A percentile compares a stretch with the other conserved stretches of the same genome.
Evolutionary conservation across 345 rosid genomes (phyloP).

Genomic region (Dovyalis caffra): DNA sequence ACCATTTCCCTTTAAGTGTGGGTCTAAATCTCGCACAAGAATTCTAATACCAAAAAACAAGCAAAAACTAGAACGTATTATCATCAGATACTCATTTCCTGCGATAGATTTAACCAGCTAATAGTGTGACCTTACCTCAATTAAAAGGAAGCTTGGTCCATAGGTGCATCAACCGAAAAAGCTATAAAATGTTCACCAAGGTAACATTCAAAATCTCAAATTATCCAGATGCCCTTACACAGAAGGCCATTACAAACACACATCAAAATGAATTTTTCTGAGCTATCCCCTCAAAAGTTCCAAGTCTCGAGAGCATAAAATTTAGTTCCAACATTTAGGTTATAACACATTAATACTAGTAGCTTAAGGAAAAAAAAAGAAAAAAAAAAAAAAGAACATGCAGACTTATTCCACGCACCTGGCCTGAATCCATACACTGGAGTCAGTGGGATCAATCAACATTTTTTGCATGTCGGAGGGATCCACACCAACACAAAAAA

Average conservation of each 20-base stretch:
- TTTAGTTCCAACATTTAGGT: not conserved
- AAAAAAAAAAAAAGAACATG: too few relatives aligned
- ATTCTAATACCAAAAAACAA: not conserved
- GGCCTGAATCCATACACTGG: not conserved
- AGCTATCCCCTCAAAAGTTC: not conserved
- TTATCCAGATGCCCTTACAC: not conserved
- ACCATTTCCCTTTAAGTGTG: not conserved
- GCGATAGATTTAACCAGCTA: too few relatives aligned
- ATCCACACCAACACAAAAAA: not conserved
- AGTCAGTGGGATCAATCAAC: not conserved
- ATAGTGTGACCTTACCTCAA: too few relatives aligned
- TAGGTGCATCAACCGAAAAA: too few relatives aligned
- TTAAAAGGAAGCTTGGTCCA: too few relatives aligned
- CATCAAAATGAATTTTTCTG: not conserved
- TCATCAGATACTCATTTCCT: too few relatives aligned
- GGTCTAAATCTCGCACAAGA: not conserved
- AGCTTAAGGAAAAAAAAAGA: not conserved
- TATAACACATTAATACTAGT: not conserved
- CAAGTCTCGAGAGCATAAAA: too few relatives aligned
- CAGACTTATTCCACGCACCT: not conserved
- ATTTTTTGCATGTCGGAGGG: not conserved
- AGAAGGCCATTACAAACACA: not conserved
- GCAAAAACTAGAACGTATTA: not conserved
- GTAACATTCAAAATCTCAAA: too few relatives aligned
- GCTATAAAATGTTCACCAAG: too few relatives aligned